Percentiles rank a stretch among this genome's conserved stretches.
Evolutionary conservation across 202 grass and related monocot species (phyloP).

Genomic region (Dendrocalamus latiflorus): DNA sequence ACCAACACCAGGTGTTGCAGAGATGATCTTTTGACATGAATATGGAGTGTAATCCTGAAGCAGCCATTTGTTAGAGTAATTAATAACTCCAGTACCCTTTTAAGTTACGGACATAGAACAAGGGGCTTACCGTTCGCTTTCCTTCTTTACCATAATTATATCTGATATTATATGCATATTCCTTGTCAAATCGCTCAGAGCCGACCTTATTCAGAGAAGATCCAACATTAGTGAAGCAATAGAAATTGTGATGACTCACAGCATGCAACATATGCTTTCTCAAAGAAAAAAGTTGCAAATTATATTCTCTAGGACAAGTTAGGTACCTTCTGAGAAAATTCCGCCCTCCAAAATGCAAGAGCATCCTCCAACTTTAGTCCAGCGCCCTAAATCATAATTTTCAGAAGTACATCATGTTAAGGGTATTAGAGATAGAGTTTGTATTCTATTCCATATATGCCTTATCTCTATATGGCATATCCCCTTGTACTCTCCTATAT

Average conservation of each 20-base stretch:
- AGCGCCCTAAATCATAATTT: slow-evolving; percentile 62
- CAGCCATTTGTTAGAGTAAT: slow-evolving; percentile 25
- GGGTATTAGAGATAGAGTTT: too few species aligned
- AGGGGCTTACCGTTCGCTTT: slow-evolving; percentile 68
- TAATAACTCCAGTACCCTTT: slow-evolving; percentile 7
- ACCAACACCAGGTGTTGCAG: slow-evolving; percentile 78
- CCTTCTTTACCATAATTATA: slow-evolving; percentile 99
- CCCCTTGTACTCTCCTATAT: too few species aligned
- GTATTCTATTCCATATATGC: too few species aligned
- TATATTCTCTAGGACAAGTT: slow-evolving; percentile 25
- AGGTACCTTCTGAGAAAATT: slow-evolving; percentile 96
- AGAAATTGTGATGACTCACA: slow-evolving; percentile 12
- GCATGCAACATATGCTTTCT: slow-evolving; percentile 1
- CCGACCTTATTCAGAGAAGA: slow-evolving; percentile 59
- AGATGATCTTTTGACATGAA: too few species aligned
- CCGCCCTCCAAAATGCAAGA: slow-evolving; percentile 86
- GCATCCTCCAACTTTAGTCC: slow-evolving; percentile 94
- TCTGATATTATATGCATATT: slow-evolving; percentile 84
- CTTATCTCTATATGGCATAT: too few species aligned
- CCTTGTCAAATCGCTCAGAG: slow-evolving; percentile 88
- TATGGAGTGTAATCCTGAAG: slow-evolving; percentile 96
- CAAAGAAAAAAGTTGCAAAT: neutral
- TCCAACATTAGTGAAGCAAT: slow-evolving; percentile 8
- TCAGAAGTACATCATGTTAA: too few species aligned
- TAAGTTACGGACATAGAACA: neutral